These are phyloP conservation scores for Graphilbum sp. DNA, from an alignment of 2,329 filamentous ascomycete species.

Conservation along the genomic window DNA sequence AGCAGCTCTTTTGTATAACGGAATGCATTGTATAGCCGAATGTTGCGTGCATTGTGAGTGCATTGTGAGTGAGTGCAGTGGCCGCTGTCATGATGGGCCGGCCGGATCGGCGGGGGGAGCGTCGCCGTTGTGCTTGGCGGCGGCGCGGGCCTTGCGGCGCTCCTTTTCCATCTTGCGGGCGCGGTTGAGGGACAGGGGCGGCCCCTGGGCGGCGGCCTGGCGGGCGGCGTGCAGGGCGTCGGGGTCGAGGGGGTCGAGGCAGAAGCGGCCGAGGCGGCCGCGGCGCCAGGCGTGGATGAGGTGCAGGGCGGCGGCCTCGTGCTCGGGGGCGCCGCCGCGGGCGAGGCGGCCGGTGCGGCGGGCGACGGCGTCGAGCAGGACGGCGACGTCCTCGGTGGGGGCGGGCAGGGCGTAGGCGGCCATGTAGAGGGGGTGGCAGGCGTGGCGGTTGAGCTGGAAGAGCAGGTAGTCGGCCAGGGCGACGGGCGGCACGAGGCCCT, in stretches of 20 bases:
- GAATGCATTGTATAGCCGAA: too few relatives aligned
- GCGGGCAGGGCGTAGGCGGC: slow-evolving; percentile 29
- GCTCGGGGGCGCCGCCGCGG: slow-evolving; percentile 54
- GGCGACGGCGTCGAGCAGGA: slow-evolving; percentile 56
- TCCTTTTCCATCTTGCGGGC: slow-evolving; percentile 51
- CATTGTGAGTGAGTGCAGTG: too few relatives aligned
- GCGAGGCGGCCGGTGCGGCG: slow-evolving; percentile 57
- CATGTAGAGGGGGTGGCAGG: slow-evolving; percentile 45
- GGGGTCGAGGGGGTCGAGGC: slow-evolving; percentile 59
- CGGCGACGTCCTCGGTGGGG: slow-evolving; percentile 73
- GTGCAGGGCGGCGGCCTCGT: slow-evolving; percentile 61
- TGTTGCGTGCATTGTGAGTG: too few relatives aligned
- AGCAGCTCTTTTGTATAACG: too few relatives aligned
- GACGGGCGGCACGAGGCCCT: slow-evolving; percentile 62
- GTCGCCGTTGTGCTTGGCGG: slow-evolving; percentile 12
- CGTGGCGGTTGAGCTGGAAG: slow-evolving; percentile 58
- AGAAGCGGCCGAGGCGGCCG: slow-evolving; percentile 59
- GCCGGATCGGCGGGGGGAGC: background rate
- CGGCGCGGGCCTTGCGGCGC: slow-evolving; percentile 24
- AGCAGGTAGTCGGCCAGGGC: slow-evolving; percentile 83
- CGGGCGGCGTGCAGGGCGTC: slow-evolving; percentile 36
- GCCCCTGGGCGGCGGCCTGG: slow-evolving; percentile 25
- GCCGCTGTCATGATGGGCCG: background rate
- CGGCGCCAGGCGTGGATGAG: slow-evolving; percentile 68
- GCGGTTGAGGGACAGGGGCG: slow-evolving; percentile 46